phyloP scores from a whole-genome alignment of 257 asterid species.

The Solanum rostratum region DNA sequence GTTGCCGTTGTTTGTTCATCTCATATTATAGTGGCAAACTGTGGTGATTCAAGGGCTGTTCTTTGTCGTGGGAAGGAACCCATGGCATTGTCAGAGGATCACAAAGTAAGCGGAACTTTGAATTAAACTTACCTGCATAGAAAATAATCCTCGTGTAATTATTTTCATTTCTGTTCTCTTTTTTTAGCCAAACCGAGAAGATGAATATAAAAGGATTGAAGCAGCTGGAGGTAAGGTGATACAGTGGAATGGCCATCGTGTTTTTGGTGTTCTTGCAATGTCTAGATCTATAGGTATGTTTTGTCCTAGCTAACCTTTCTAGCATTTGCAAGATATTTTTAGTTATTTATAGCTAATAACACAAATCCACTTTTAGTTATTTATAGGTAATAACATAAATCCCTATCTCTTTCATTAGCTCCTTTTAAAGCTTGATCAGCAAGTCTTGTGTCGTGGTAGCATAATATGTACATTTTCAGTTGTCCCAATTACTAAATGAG shows the following conservation, averaged over 20 bases:
- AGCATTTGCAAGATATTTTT: not conserved
- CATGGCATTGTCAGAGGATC: conserved; percentile 67
- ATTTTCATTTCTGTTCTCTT: conserved; percentile 4
- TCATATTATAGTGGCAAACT: conserved; percentile 82
- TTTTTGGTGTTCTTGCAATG: conserved; percentile 96
- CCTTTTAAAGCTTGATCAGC: not conserved
- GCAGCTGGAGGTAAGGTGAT: conserved; percentile 98
- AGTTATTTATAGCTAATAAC: not conserved
- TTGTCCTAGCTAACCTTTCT: conserved; percentile 2
- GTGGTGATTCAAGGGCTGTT: conserved; percentile 98
- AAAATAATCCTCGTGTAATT: not conserved
- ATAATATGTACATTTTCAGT: not conserved
- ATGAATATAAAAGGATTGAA: conserved; percentile 86
- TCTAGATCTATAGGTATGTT: conserved; percentile 87
- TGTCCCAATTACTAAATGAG: not conserved
- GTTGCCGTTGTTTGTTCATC: conserved; percentile 88
- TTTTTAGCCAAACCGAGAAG: conserved; percentile 79
- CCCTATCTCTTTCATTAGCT: not conserved
- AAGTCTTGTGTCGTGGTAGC: not conserved
- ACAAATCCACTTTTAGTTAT: not conserved
- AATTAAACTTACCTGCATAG: not conserved
- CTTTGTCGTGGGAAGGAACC: conserved; percentile 85
- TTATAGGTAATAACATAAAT: not conserved
- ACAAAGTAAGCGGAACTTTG: conserved; percentile 42
- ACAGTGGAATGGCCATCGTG: conserved; percentile 98